Evolutionary conservation across 208 protist genomes (phyloP).

Genomic region (Trypanosoma platydactyli): DNA sequence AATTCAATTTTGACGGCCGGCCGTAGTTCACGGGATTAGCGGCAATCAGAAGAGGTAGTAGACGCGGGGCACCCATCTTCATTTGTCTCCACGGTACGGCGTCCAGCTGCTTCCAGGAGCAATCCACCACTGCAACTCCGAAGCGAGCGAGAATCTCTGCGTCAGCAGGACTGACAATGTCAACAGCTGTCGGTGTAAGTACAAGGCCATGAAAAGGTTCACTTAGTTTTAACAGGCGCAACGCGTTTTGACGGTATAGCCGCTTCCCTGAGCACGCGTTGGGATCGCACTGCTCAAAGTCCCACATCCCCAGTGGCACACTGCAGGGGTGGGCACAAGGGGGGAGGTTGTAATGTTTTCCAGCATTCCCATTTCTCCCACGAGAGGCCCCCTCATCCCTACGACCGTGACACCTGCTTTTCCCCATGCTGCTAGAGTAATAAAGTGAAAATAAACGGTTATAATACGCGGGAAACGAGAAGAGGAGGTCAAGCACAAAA

Average conservation of each 20-base stretch:
- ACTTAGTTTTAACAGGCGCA: conserved; percentile 85
- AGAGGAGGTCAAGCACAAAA: too few species aligned
- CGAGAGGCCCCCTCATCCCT: conserved; percentile 25
- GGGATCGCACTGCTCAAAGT: conserved; percentile 98
- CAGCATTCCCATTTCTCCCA: conserved; percentile 19
- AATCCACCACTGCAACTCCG: conserved; percentile 99
- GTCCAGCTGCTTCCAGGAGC: conserved; percentile 97
- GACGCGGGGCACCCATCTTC: conserved; percentile 80
- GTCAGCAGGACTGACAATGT: conserved; percentile 95
- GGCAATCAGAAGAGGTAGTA: conserved; percentile 98
- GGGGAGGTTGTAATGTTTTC: conserved; percentile 30
- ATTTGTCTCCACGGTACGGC: conserved; percentile 95
- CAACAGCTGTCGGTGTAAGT: conserved; percentile 92
- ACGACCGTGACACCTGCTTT: not conserved
- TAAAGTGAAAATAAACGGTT: too few species aligned
- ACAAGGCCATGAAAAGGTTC: conserved; percentile 95
- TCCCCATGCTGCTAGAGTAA: not conserved
- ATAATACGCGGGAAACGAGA: too few species aligned
- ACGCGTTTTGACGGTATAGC: conserved; percentile 89
- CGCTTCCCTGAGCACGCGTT: conserved; percentile 97
- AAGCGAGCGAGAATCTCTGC: conserved; percentile 72
- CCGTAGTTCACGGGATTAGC: conserved; percentile 99
- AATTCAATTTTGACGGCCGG: conserved; percentile 96
- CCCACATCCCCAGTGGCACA: conserved; percentile 96
- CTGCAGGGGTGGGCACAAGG: conserved; percentile 58